A percentile compares a stretch with the other conserved stretches of the same genome.
Conservation (phyloP, 1,139 yeast species). For the Scheffersomyces lignicola region DNA sequence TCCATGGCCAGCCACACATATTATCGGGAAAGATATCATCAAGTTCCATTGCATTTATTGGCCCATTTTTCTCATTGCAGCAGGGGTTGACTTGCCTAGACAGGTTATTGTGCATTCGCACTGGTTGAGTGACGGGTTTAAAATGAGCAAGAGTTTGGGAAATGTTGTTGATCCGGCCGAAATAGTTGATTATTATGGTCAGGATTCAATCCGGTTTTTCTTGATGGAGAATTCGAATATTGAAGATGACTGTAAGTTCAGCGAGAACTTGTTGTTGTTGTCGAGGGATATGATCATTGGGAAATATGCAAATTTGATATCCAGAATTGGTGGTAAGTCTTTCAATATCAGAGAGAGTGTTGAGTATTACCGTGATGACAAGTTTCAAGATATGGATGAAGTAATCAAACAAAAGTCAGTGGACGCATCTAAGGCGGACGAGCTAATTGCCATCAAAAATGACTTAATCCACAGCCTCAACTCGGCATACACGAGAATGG, state of each 20-base stretch:
- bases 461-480: slow-evolving; percentile 22
- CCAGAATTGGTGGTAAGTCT: slow-evolving; percentile 70
- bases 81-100: slow-evolving; percentile 65
- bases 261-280: slow-evolving; percentile 54
- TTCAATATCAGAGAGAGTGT: slow-evolving; percentile 59
- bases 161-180: slow-evolving; percentile 92
- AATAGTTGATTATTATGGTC: slow-evolving; percentile 60
- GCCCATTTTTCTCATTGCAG: slow-evolving; percentile 92
- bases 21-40: slow-evolving; percentile 89
- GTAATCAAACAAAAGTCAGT: slow-evolving; percentile 15
- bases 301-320: slow-evolving; percentile 78
- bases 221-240: slow-evolving; percentile 75
- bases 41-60: slow-evolving; percentile 90
- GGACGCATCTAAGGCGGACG: slow-evolving; percentile 16
- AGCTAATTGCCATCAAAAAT: slow-evolving; percentile 17
- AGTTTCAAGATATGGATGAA: slow-evolving; percentile 25
- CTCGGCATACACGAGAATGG: slow-evolving; percentile 31
- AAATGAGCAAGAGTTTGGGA: slow-evolving; percentile 92
- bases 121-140: slow-evolving; percentile 87
- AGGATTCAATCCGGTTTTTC: slow-evolving; percentile 75
- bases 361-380: slow-evolving; percentile 16
- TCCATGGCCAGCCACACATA: slow-evolving; percentile 70
- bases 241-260: slow-evolving; percentile 76
- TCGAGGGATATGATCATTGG: slow-evolving; percentile 72
- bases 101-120: slow-evolving; percentile 89